Evolutionary conservation across 306 rosid genomes (phyloP), one percentile per base, ranked within the genome.

Genomic region (Pyrus betulifolia): DNA sequence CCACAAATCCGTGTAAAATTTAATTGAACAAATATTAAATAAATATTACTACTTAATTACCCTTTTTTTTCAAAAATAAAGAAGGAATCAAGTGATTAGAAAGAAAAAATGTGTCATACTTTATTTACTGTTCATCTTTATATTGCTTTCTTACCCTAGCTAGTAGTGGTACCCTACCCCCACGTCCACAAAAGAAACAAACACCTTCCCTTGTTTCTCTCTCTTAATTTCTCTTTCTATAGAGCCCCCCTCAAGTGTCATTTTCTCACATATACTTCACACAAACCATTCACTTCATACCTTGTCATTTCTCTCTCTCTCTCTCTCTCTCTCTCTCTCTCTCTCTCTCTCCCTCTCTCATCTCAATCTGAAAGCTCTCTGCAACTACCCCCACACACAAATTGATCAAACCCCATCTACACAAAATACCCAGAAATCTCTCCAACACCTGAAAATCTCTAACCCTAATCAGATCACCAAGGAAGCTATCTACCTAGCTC

Each of bases 201-300:
- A 74, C 57, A 28, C 75, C 82, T 88, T 79, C 81, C 64, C 82
- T 79, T 79, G 79, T 75, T 77, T 80, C 77, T 82, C 75, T 46
- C 82, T 76, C 74, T 60, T 10, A 28, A 17, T 69, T 74, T 70
- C 85, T 61, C 42, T 79, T 74, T 82, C 84, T 82, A 79, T 72
- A 15, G 79, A 79, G 72, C 82, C 74, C 42, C 83, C 70, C 90
- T 88, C 87, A 89, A 92, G 92, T 92, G 99, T 95, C 99, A 90
- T 95, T 92, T 88, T 92, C 98, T 88, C 96, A 78, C 97, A 88
- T 87, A 95, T 87, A 89, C 97, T 92, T 92, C 96, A 85, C 96
- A 88, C 96, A 87, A 90, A 76, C 93, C 93, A 90, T 92, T 94
- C 93, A 87, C 95, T 93, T 86, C 96, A 91, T 86, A 87, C 83